A percentile compares a stretch with the other conserved stretches of the same genome.
These are phyloP conservation scores for Kalmanozyma brasiliensis DNA, from an alignment of 1,284 basidiomycete species.

Conservation along the genomic window DNA sequence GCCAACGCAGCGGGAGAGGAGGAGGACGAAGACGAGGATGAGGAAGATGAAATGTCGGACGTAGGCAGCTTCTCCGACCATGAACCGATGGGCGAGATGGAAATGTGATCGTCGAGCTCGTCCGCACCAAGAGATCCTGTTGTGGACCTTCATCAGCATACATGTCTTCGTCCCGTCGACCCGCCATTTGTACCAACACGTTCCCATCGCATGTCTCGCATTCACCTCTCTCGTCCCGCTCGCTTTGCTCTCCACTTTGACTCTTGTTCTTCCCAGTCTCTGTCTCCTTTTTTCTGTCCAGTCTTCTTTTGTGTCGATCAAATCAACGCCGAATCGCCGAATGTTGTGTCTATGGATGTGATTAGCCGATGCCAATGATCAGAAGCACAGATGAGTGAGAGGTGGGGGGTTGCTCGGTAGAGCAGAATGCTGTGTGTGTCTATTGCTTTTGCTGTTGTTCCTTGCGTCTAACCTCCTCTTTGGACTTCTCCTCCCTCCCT, in stretches of 20 bases:
- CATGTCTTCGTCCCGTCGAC: constrained; percentile 3
- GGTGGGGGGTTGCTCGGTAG: not conserved
- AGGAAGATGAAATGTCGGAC: constrained; percentile 64
- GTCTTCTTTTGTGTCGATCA: no score
- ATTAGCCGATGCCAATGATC: constrained; percentile 3
- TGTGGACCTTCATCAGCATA: not conserved
- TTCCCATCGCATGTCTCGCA: constrained; percentile 14
- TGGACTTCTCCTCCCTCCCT: constrained; percentile 15
- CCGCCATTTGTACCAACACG: constrained; percentile 24
- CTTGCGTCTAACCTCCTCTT: constrained; percentile 17
- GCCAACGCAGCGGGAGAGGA: constrained; percentile 46
- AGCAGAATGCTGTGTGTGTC: not conserved
- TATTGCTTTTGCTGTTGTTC: constrained; percentile 21
- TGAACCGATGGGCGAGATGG: constrained; percentile 51
- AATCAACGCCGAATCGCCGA: no score
- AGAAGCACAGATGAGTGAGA: constrained; percentile 2
- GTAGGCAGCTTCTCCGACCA: constrained; percentile 62
- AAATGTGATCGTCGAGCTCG: constrained; percentile 31
- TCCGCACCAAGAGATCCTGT: not conserved
- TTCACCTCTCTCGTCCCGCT: not conserved
- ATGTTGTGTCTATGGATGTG: not conserved
- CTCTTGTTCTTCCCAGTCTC: not conserved
- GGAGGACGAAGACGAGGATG: constrained; percentile 53
- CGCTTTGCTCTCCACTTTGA: not conserved
- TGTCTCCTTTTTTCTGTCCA: not conserved